Evolutionary conservation across 345 rosid genomes (phyloP), one percentile per base, ranked within the genome.

Genomic region (Acer campestre): DNA sequence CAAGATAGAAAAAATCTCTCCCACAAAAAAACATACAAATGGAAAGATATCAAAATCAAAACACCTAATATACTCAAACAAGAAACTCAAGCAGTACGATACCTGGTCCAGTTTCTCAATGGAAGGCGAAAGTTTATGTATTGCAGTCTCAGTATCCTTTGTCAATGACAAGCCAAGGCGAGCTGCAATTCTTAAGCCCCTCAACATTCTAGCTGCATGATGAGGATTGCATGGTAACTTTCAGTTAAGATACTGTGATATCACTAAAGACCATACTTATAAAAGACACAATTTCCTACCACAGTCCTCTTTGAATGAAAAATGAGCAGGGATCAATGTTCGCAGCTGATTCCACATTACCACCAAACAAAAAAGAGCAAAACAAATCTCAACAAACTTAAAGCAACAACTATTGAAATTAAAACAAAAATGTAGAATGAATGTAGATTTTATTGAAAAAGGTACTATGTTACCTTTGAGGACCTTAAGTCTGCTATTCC

Each of bases 121-220:
- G 22, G 97, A 85, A 18, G 97, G 80, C 35, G 89, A 84, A 80
- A 88, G 86, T 27, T 90, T 77, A 65, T 49, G 80, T 42, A 96
- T 89, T 61, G 99, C 97, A 78, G 76, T 73, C 83, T 87, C 87
- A 78, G 85, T 82, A 58, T 94, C 98, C 87, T 80, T 82, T 68
- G 94, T 84, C 61, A 96, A 71, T 64, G 90, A 85, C 72, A 94
- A 84, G 75, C 92, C 85, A 74, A 96, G 76, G 68, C 98, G 98
- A 75, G 97, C 97, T 2, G 97, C 97, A 77, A 96, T 87, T 81
- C 99, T 91, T 83, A 94, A 76, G 63, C 97, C 98, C 74, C 98
- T 90, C 79, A 96, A 90, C 59, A 96, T 88, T 87, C 98, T 94
- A 71, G 97, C 99, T 96, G 88, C 81, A 88, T 29, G 59, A 61